phyloP scores from a whole-genome alignment of 2,329 filamentous ascomycete genomes.

The Calonectria hawksworthii region DNA sequence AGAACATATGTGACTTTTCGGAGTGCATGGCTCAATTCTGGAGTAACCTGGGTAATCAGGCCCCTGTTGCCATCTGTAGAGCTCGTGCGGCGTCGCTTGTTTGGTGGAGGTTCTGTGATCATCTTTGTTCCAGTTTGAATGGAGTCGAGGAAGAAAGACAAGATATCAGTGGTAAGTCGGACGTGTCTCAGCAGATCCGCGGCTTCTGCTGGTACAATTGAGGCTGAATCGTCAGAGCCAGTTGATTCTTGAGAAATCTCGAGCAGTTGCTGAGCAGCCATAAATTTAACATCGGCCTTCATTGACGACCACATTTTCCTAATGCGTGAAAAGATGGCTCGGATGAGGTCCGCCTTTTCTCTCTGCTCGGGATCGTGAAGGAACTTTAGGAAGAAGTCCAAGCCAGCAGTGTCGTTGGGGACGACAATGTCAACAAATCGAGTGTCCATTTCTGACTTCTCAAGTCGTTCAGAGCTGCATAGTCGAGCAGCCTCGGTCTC shows the following conservation, averaged over 20 bases:
- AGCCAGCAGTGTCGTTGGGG: constrained; percentile 65
- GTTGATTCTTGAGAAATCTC: constrained; percentile 67
- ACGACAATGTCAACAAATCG: constrained; percentile 66
- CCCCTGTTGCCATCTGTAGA: constrained; percentile 75
- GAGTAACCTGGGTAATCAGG: constrained; percentile 72
- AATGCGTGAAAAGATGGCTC: constrained; percentile 77
- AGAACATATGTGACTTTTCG: constrained; percentile 87
- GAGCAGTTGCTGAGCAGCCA: constrained; percentile 74
- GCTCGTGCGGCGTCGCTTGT: constrained; percentile 85
- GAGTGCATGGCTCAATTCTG: constrained; percentile 76
- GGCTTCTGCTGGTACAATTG: constrained; percentile 69
- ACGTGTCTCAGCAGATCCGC: constrained; percentile 81
- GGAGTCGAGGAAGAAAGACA: constrained; percentile 79
- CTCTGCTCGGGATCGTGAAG: constrained; percentile 58
- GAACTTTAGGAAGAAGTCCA: constrained; percentile 65
- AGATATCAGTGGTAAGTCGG: constrained; percentile 79
- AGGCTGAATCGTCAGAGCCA: constrained; percentile 48
- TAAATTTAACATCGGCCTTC: constrained; percentile 73
- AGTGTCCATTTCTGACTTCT: constrained; percentile 57
- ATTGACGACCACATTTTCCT: constrained; percentile 80
- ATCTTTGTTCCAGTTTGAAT: constrained; percentile 82
- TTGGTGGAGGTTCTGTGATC: constrained; percentile 78
- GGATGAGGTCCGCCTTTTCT: constrained; percentile 66
- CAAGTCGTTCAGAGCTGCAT: constrained; percentile 56
- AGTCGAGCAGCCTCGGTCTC: constrained; percentile 64